Evolutionary conservation across 139 green algal species (phyloP).

Genomic region (Auxenochlorella protothecoides): DNA sequence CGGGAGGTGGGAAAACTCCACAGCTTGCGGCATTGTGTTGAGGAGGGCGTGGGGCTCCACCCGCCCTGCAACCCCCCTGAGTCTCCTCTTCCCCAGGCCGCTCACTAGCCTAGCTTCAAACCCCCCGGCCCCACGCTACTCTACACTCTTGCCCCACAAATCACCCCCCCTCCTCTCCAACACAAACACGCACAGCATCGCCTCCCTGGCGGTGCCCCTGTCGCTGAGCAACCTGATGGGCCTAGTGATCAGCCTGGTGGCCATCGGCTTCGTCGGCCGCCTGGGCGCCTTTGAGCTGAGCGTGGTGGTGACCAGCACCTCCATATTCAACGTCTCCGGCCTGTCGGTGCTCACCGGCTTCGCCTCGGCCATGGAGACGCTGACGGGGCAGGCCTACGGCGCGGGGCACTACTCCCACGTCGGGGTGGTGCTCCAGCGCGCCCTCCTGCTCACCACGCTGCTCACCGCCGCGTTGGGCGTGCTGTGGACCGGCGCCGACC

Average conservation of each 20-base stretch:
- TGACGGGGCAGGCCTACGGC: constrained; percentile 57
- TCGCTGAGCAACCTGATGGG: constrained; percentile 8
- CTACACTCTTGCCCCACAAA: too few relatives aligned
- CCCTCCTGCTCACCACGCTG: constrained; percentile 41
- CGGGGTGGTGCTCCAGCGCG: constrained; percentile 56
- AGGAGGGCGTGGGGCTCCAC: too few relatives aligned
- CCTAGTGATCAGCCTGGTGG: constrained; percentile 9
- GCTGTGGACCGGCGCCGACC: constrained; percentile 39
- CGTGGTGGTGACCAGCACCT: constrained; percentile 34
- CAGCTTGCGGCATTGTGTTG: too few relatives aligned
- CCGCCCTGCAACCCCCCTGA: too few relatives aligned
- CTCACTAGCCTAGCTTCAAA: too few relatives aligned
- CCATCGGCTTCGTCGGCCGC: constrained; percentile 11
- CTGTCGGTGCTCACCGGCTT: constrained; percentile 39
- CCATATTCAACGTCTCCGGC: constrained; percentile 64
- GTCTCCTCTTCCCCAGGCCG: too few relatives aligned
- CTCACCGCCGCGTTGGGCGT: constrained; percentile 28
- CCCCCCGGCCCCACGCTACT: too few relatives aligned
- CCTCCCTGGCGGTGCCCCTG: constrained; percentile 5
- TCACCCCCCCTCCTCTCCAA: too few relatives aligned
- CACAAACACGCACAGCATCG: too few relatives aligned
- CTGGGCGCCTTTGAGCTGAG: constrained; percentile 23
- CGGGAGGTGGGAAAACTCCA: too few relatives aligned
- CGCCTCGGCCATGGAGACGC: constrained; percentile 55
- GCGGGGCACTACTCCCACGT: constrained; percentile 46